Conservation (phyloP, 2,329 filamentous ascomycete species). For the Colletotrichum tanaceti region DNA sequence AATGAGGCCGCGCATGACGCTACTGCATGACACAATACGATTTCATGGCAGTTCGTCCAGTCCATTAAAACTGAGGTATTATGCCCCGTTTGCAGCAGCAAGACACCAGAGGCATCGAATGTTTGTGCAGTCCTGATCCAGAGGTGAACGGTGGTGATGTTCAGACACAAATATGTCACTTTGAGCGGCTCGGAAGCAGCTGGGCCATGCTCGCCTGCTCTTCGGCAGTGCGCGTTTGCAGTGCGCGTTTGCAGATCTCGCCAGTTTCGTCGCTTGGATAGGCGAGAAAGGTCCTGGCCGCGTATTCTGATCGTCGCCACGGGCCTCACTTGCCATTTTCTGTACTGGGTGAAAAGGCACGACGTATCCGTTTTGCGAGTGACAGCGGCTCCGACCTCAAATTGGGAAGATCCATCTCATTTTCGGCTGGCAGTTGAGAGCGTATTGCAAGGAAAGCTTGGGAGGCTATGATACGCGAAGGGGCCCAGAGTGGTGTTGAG, state of each 20-base stretch:
- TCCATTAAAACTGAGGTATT: no score
- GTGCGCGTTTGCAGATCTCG: not conserved
- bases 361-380: not conserved
- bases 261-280: not conserved
- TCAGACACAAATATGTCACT: not conserved
- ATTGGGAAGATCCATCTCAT: not conserved
- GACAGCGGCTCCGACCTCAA: not conserved
- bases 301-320: not conserved
- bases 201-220: not conserved
- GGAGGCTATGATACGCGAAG: not conserved
- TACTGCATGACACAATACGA: constrained; percentile 11
- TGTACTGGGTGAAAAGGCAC: not conserved
- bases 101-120: not conserved
- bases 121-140: not conserved
- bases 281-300: not conserved
- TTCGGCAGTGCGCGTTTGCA: not conserved
- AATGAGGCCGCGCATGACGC: constrained; percentile 6
- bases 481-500: constrained; percentile 40
- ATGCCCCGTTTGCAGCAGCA: not conserved
- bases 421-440: not conserved
- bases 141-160: not conserved
- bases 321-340: not conserved
- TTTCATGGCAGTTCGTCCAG: constrained; percentile 1
- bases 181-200: not conserved
- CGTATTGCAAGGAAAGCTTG: constrained; percentile 1